These are phyloP conservation scores for Symbiotaphrina buchneri DNA, from an alignment of 495 filamentous ascomycete genomes.

Conservation along the genomic window DNA sequence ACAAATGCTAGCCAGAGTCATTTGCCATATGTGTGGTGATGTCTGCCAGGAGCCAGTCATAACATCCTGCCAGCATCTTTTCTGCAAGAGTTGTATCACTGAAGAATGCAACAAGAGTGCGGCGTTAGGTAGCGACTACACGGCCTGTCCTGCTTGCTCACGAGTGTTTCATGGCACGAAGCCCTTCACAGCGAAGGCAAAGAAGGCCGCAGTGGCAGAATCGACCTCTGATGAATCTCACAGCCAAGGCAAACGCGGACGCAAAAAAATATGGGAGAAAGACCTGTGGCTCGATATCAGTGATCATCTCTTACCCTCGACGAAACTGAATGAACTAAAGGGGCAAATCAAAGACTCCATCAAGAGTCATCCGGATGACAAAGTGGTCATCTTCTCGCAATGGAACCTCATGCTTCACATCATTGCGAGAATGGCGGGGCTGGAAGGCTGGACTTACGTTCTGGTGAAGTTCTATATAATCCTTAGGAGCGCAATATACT, in stretches of 20 bases:
- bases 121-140: background rate
- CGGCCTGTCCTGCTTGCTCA: constrained; percentile 1
- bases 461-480: background rate
- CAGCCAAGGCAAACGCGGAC: background rate
- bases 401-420: constrained; percentile 9
- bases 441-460: constrained; percentile 1
- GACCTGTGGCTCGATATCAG: constrained; percentile 11
- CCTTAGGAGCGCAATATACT: background rate
- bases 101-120: background rate
- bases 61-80: constrained; percentile 4
- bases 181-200: background rate
- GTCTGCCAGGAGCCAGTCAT: constrained; percentile 2
- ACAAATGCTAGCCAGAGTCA: constrained; percentile 3
- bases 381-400: constrained; percentile 19
- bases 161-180: background rate
- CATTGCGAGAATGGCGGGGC: background rate
- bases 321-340: constrained; percentile 16
- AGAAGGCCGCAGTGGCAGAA: background rate
- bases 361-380: constrained; percentile 9
- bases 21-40: constrained; percentile 3
- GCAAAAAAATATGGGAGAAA: background rate
- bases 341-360: constrained; percentile 16
- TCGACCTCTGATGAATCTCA: background rate
- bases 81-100: constrained; percentile 4
- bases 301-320: constrained; percentile 12